Evolutionary conservation across 2,329 filamentous ascomycete genomes (phyloP), one percentile per base, ranked within the genome.

Genomic region (Aspergillus hortae): DNA sequence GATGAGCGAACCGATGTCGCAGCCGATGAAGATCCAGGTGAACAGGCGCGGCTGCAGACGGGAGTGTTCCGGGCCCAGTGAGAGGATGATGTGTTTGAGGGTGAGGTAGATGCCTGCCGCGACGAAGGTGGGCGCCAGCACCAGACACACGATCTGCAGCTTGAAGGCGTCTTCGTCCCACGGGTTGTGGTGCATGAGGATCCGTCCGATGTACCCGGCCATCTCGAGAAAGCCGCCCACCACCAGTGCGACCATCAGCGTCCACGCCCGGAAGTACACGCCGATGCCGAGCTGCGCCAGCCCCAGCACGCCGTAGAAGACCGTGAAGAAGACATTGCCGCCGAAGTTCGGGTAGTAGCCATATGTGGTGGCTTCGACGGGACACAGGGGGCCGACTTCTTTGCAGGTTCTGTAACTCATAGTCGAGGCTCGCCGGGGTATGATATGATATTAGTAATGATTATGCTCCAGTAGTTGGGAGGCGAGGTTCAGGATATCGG

Each of bases 1-100:
- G 11, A 81, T 56, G n/a, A 86, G 75, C n/a, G 78, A 80, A 48
- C 81, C 59, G 40, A 85, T 57, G 57, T 86, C 83, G 60, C 79
- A 82, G n/a, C 70, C 62, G 56, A 85, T 80, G 67, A 86, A 86
- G 54, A 84, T 76, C 65, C 77, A 77, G 10, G 82, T 83, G 64
- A 83, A 84, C 48, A 76, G 70, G 5, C 69, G 66, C 6, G 79
- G 76, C 38, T 70, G 72, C 48, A 81, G 68, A 23, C 72, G 70
- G 19, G 77, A 79, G 54, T 77, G 68, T 46, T 77, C 65, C 2
- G 71, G 65, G 5, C 82, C 82, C 49, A 83, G 80, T 45, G 75
- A 73, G n/a, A 80, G 64, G 50, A 84, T 77, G 55, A 84, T 74
- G 47, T 83, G 79, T 35, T 81, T 80, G 11, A 85, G 72, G 4